Base-by-base conservation (phyloP, 31 red algal species). In the Odonthalia washingtoniensis region DNA sequence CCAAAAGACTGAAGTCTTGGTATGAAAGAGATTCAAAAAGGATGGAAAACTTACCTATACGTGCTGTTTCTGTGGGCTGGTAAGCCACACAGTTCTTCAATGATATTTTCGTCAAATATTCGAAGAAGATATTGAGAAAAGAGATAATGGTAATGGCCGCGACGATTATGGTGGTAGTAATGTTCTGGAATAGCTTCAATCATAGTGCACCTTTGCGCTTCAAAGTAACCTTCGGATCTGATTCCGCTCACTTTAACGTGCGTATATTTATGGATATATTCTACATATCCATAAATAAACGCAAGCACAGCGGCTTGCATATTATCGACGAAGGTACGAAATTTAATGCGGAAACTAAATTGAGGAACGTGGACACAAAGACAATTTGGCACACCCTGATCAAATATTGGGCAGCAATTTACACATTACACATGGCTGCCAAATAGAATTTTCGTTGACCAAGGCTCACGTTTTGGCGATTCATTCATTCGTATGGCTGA, bases 351-450 rank as follows among this genome's bases (percentile, higher is more conserved):
- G 80, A 0, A 0, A 0, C 28, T 27, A 38, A 70, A 70, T 1
- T 70, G 27, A 0, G 62, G 31, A 30, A 83, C 61, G 80, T 83
- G 6, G 16, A 9, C 28, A 80, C 46, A 27, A 24, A 49, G 9
- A 34, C 0, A 12, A 43, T 86, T 31, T 76, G 70, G 41, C 21
- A 18, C 52, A 3, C 5, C 0, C 4, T 75, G 46, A 53, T 89
- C 1, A 64, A n/a, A 3, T 81, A 32, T 36, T 87, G 83, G 83
- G 26, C 46, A 34, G 5, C 24, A 5, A 38, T 87, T n/a, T n/a
- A n/a, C n/a, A n/a, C n/a, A n/a, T 5, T 87, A 77, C 83, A 87
- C 72, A 18, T 69, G 83, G 5, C 12, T 87, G 9, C 83, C 83
- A 18, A 75, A 87, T 40, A n/a, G 16, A 4, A 87, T 87, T 36